Percentiles rank a stretch among this genome's conserved stretches.
Evolutionary conservation across 1,284 basidiomycete species (phyloP).

Genomic region (Rhodotorula sp.): DNA sequence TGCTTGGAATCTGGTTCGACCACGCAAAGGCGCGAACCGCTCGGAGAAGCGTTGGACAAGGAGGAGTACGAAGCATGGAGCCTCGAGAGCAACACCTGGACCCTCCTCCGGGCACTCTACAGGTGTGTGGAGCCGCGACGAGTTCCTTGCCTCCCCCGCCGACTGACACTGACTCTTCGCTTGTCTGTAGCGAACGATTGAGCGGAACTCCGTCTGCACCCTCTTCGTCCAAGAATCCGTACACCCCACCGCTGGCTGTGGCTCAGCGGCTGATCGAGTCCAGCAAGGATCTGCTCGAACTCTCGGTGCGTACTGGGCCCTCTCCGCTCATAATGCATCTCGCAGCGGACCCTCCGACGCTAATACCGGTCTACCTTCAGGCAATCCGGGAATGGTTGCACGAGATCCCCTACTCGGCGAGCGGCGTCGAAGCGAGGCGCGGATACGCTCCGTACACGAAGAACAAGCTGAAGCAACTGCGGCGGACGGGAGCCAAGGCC

Average conservation of each 20-base stretch:
- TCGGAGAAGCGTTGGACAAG: slow-evolving; percentile 47
- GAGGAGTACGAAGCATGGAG: slow-evolving; percentile 63
- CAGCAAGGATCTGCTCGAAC: slow-evolving; percentile 63
- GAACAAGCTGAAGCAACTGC: slow-evolving; percentile 64
- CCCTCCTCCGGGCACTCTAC: slow-evolving; percentile 66
- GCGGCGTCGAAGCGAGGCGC: slow-evolving; percentile 65
- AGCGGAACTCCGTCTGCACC: slow-evolving; percentile 7
- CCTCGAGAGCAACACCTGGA: slow-evolving; percentile 79
- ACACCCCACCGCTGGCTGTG: slow-evolving; percentile 70
- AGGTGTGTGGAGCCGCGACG: slow-evolving; percentile 32
- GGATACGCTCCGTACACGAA: slow-evolving; percentile 84
- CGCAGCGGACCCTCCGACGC: background rate
- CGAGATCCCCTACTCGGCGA: slow-evolving; percentile 58
- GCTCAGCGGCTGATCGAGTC: slow-evolving; percentile 66
- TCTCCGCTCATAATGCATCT: background rate
- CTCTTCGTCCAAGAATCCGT: slow-evolving; percentile 60
- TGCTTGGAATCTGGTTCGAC: no score
- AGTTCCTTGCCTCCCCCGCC: background rate
- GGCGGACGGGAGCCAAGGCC: slow-evolving; percentile 57
- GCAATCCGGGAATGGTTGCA: slow-evolving; percentile 76
- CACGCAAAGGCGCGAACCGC: background rate
- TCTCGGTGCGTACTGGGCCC: slow-evolving; percentile 55
- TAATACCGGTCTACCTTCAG: slow-evolving; percentile 1
- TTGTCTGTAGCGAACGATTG: slow-evolving; percentile 30
- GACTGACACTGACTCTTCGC: background rate